Evolutionary conservation across 257 asterid genomes (phyloP), one percentile per base, ranked within the genome.

Genomic region (Nicotiana otophora): DNA sequence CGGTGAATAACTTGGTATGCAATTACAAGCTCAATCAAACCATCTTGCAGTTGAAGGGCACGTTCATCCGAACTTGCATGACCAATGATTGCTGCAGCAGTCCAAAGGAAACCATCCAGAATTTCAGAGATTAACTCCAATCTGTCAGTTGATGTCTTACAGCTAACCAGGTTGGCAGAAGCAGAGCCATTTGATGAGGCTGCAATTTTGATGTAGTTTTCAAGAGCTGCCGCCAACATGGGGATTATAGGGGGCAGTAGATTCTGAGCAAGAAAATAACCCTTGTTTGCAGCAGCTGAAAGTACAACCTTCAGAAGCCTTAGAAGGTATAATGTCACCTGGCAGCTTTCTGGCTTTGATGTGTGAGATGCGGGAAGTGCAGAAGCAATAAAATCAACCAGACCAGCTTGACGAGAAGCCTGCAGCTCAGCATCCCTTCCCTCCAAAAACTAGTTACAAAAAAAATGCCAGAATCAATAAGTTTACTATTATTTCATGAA

Each of bases 281-380:
- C 90, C 89, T 87, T 91, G 90, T 96, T 96, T 58, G 91, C 86
- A 30, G 93, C 86, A 17, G 76, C 83, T 60, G 91, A 89, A 85
- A 96, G 84, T 46, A 90, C 97, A 33, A 89, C 90, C 89, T 84
- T 96, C 86, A 94, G 88, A 87, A 96, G 98, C 87, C 97, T 90
- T 88, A 96, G 83, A 57, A 96, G 98, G 89, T 85, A 89, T 76
- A 92, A 48, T 12, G 97, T 96, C 83, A 96, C 94, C 86, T 92
- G 99, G 88, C 99, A 91, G 66, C 98, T 96, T 89, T 93, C 99
- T 57, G 98, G 98, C 84, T 94, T 96, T 70, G 97, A 94, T 69
- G 94, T 89, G 91, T 96, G 99, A 69, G 99, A 91, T 58, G 99
- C 99, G 48, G 99, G 99, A 79, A 96, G 93, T 23, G 98, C 97